Evolutionary conservation across 148 eudicot genomes (phyloP), one percentile per base, ranked within the genome.

Genomic region (Nepenthes mirabilis): DNA sequence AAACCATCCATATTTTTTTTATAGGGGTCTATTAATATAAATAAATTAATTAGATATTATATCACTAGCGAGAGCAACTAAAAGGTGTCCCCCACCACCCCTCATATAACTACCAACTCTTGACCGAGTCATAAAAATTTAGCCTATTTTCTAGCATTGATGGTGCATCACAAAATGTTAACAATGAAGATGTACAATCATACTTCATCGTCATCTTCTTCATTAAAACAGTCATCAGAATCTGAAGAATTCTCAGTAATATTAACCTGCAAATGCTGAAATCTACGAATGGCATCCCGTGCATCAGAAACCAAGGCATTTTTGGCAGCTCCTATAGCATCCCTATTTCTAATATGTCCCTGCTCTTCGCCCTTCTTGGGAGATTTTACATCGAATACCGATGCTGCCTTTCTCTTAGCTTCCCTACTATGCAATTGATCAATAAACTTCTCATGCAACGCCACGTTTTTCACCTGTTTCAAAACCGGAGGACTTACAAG

Each of bases 361-460:
- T 58, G 62, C 47, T 48, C 67, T 52, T 37, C 37, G 52, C 43
- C 70, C 60, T 60, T 70, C 66, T 62, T 59, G 13, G 40, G 37
- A 57, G 49, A 58, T 61, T 82, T 87, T 14, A 64, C 60, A 33
- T 65, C 67, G 63, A 71, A 78, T 36, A 54, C 55, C 54, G 71
- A 62, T 48, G 69, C 77, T 37, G 76, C 78, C 66, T 75, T 83
- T 69, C 97, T 86, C 78, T 77, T 81, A 57, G 83, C 83, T 54
- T 89, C 88, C 70, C 97, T 80, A 14, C 55, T 58, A 61, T 86
- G 90, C 52, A 90, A 70, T 65, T 74, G 80, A 64, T 86, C 97
- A 33, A 90, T 86, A 71, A 82, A 90, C 71, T 86, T 90, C 75
- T 90, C 90, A 68, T 86, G 97, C 67, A 82, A 68, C 43, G 74